A percentile compares a stretch with the other conserved stretches of the same genome.
Conservation (phyloP, 345 rosid genomes). For the rapeseed (Brassica napus) region Da-Ae NC_063440.1:2340501-2341000, state of each 20-base stretch:
- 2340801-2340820: neutral
- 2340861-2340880: constrained; percentile 95
- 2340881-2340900: constrained; percentile 78
- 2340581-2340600: constrained; percentile 85
- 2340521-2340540: neutral
- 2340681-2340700: neutral
- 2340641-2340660: constrained; percentile 92
- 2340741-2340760: constrained; percentile 11
- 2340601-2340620: constrained; percentile 69
- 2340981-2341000: constrained; percentile 87
- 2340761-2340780: no score
- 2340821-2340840: constrained; percentile 57
- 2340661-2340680: constrained; percentile 15
- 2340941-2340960: constrained; percentile 4
- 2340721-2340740: neutral
- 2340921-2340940: neutral
- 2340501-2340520: constrained; percentile 17
- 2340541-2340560: constrained; percentile 77
- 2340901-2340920: constrained; percentile 79
- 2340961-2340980: constrained; percentile 5
- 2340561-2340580: constrained; percentile 98
- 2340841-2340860: constrained; percentile 90
- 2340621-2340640: constrained; percentile 89
- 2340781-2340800: constrained; percentile 12
- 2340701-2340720: neutral